Conservation (phyloP, 805 yeast species). For the Lipomyces spencermartinsiae region DNA sequence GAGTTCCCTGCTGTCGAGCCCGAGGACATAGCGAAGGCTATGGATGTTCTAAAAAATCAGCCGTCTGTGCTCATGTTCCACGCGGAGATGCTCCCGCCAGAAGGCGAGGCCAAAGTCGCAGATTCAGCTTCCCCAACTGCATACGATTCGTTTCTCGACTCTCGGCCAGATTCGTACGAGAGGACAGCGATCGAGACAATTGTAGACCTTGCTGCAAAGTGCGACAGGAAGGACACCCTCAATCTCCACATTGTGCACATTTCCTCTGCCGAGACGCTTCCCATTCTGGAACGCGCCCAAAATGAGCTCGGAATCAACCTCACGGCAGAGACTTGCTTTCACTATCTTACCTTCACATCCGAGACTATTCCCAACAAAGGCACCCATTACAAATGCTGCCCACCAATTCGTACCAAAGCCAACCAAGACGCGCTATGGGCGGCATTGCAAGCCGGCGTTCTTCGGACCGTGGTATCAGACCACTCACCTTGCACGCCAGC, state of each 20-base stretch:
- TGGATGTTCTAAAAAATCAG: slow-evolving; percentile 64
- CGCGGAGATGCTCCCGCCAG: slow-evolving; percentile 80
- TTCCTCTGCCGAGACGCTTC: slow-evolving; percentile 84
- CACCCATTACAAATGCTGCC: slow-evolving; percentile 92
- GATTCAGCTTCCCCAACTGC: slow-evolving; percentile 42
- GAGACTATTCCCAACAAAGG: slow-evolving; percentile 78
- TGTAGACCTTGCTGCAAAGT: slow-evolving; percentile 61
- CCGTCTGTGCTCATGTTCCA: slow-evolving; percentile 87
- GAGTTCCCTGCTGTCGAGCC: slow-evolving; percentile 87
- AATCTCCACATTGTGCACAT: slow-evolving; percentile 86
- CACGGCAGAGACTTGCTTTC: slow-evolving; percentile 94
- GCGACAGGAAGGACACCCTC: slow-evolving; percentile 43
- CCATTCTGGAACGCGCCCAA: slow-evolving; percentile 71
- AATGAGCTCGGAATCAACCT: slow-evolving; percentile 48
- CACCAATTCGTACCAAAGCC: slow-evolving; percentile 81
- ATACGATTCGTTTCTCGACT: slow-evolving; percentile 75
- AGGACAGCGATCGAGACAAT: slow-evolving; percentile 80
- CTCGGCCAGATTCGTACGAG: slow-evolving; percentile 89
- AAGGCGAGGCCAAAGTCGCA: slow-evolving; percentile 33
- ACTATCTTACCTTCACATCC: slow-evolving; percentile 77
- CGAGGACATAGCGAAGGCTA: slow-evolving; percentile 68
- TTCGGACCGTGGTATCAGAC: slow-evolving; percentile 89
- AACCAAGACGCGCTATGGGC: slow-evolving; percentile 80
- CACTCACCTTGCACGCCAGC: slow-evolving; percentile 97
- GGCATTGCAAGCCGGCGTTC: slow-evolving; percentile 68